Conservation (phyloP, 1,139 yeast species). For the Geotrichum bryndzae region DNA sequence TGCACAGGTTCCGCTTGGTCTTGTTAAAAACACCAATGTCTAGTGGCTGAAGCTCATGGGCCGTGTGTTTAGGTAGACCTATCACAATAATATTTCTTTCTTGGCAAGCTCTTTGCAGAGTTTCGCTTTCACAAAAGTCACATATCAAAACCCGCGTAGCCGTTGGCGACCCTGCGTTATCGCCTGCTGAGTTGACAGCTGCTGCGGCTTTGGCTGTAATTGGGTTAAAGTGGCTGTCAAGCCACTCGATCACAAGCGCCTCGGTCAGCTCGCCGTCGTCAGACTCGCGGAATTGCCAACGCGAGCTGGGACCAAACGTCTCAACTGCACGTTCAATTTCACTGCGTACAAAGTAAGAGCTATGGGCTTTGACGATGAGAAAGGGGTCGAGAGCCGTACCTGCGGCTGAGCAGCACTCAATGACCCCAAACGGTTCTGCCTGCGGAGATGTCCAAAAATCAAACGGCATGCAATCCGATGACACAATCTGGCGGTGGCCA, state of each 20-base stretch:
- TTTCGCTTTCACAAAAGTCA: neutral
- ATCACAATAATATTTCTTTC: slow-evolving; percentile 7
- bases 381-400: slow-evolving; percentile 11
- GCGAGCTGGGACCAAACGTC: neutral
- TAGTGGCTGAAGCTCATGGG: slow-evolving; percentile 15
- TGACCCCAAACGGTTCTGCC: slow-evolving; percentile 10
- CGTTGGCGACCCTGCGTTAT: neutral
- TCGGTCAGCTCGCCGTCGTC: neutral
- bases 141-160: neutral
- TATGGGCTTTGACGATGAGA: neutral
- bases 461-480: slow-evolving; percentile 6
- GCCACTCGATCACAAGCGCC: slow-evolving; percentile 7
- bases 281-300: neutral
- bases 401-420: slow-evolving; percentile 13
- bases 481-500: slow-evolving; percentile 13
- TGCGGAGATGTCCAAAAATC: slow-evolving; percentile 11
- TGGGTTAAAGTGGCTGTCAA: neutral
- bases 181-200: neutral
- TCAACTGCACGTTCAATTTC: neutral
- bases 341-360: neutral
- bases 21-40: slow-evolving; percentile 12
- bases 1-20: slow-evolving; percentile 13
- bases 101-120: slow-evolving; percentile 1
- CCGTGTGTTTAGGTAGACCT: slow-evolving; percentile 5
- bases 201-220: neutral